Evolutionary conservation across 768 basidiomycete species (phyloP).

Genomic region (Tylopilus rubrobrunneus): DNA sequence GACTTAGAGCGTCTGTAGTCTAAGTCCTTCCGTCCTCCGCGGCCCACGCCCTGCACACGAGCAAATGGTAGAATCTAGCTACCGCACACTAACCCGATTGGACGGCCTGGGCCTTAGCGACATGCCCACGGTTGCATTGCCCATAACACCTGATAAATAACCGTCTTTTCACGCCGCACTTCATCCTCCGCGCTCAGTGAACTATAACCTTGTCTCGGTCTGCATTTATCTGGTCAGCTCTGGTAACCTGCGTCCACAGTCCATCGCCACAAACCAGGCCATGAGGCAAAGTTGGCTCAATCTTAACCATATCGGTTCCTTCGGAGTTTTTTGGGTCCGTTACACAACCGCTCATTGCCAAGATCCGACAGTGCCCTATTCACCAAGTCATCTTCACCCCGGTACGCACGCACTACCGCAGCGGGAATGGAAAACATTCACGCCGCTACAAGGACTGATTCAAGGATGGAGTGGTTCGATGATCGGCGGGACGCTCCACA

Average conservation of each 20-base stretch:
- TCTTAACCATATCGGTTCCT: not conserved
- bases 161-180: not conserved
- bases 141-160: no score
- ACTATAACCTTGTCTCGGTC: no score
- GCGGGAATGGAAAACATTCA: not conserved
- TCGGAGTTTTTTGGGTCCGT: not conserved
- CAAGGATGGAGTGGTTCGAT: no score
- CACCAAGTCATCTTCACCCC: no score
- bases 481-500: no score
- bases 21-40: not conserved
- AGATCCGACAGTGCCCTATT: not conserved
- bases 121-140: not conserved
- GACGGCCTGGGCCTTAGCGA: no score
- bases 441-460: not conserved
- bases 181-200: not conserved
- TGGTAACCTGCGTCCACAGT: not conserved
- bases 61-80: not conserved
- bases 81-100: no score
- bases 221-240: not conserved
- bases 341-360: not conserved
- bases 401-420: no score
- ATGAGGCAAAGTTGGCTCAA: not conserved
- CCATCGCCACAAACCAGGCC: not conserved
- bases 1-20: not conserved
- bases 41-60: not conserved